A percentile compares a stretch with the other conserved stretches of the same genome.
Conservation (phyloP, 129 eudicot species). For the Artemisia tridentata region DNA sequence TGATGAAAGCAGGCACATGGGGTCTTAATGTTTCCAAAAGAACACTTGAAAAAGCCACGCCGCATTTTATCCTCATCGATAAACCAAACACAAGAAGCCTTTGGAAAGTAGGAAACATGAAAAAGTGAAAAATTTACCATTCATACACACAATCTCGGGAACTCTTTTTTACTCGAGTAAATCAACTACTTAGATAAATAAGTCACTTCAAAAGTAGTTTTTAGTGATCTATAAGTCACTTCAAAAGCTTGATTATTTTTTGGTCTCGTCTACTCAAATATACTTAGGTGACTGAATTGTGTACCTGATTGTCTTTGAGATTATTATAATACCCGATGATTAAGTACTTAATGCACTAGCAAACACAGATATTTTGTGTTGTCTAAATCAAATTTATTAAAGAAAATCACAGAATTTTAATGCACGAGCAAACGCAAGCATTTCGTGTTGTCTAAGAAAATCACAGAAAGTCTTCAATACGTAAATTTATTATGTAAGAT, state of each 20-base stretch:
- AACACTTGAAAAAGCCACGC: conserved; percentile 28
- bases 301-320: too few species aligned
- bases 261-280: too few species aligned
- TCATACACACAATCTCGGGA: conserved; percentile 9
- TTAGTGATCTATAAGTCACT: not conserved
- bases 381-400: not conserved
- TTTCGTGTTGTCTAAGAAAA: not conserved
- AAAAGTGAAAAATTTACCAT: conserved; percentile 14
- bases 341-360: not conserved
- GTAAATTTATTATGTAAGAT: not conserved
- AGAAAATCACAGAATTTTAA: not conserved
- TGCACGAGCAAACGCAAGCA: not conserved
- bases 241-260: too few species aligned
- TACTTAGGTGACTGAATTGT: too few species aligned
- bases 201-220: not conserved
- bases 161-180: conserved; percentile 3
- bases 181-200: not conserved
- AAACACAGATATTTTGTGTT: not conserved
- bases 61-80: conserved; percentile 41
- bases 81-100: conserved; percentile 32
- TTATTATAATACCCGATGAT: too few species aligned
- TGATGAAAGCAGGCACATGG: conserved; percentile 30
- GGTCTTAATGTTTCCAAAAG: conserved; percentile 34
- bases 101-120: conserved; percentile 21
- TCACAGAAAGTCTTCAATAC: not conserved